Conservation (phyloP, 2,329 filamentous ascomycete genomes). For the Zelopaecilomyces penicillatus region DNA sequence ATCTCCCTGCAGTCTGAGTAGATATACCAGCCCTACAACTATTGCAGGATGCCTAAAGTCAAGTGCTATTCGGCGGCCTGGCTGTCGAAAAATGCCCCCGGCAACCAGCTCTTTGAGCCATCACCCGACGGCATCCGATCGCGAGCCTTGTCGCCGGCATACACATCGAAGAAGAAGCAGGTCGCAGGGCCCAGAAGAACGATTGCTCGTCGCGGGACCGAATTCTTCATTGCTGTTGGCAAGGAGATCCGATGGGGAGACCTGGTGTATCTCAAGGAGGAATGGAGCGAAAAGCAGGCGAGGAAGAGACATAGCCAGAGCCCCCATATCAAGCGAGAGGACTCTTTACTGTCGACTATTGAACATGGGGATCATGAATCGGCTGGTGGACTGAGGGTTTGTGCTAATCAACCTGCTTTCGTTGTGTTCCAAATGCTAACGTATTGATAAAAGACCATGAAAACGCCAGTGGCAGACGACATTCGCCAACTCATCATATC, state of each 20-base stretch:
- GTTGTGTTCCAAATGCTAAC: slow-evolving; percentile 3
- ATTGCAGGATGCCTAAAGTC: slow-evolving; percentile 67
- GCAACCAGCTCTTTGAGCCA: slow-evolving; percentile 66
- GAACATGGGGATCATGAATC: slow-evolving; percentile 19
- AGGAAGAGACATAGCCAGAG: slow-evolving; percentile 23
- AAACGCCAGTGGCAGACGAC: slow-evolving; percentile 67
- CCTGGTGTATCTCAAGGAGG: slow-evolving; percentile 67
- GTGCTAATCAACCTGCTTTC: slow-evolving; percentile 9
- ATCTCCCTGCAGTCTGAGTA: neutral
- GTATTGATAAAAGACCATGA: slow-evolving; percentile 51
- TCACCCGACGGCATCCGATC: slow-evolving; percentile 29
- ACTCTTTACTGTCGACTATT: slow-evolving; percentile 31
- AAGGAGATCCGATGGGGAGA: slow-evolving; percentile 91
- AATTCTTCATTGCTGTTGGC: slow-evolving; percentile 81
- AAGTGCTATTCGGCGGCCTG: slow-evolving; percentile 79
- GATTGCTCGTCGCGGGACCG: slow-evolving; percentile 73
- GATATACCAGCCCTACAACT: neutral
- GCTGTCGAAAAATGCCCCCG: slow-evolving; percentile 71
- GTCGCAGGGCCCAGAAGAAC: slow-evolving; percentile 49
- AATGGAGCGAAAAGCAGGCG: slow-evolving; percentile 24
- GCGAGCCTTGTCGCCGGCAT: slow-evolving; percentile 30
- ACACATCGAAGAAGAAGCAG: slow-evolving; percentile 34
- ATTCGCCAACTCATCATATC: slow-evolving; percentile 83
- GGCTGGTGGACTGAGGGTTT: slow-evolving; percentile 25
- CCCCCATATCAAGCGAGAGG: slow-evolving; percentile 40